Base-by-base conservation (phyloP, 495 filamentous ascomycete genomes). In the Penicillium pancosmium region DNA sequence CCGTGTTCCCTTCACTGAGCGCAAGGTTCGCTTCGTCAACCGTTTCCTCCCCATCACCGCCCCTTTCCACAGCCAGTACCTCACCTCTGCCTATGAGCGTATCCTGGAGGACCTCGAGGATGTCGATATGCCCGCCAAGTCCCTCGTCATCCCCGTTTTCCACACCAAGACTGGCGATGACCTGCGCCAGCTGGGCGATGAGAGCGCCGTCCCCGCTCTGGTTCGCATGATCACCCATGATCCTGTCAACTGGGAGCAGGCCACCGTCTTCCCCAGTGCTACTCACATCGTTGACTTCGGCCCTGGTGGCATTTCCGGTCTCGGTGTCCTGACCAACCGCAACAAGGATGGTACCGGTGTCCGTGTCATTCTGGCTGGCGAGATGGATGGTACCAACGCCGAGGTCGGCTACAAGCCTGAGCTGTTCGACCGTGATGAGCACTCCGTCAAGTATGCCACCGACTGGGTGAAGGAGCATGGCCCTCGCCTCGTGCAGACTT, bases 291-390 rank as follows among this genome's bases (percentile, higher is more conserved):
- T 98, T 59, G 94, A 98, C 74, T 98, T 98, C 62, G 94, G 94
- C 21, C 94, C 94, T 12, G 94, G 94, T 62, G 94, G 94, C 34
- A 93, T 96, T 63, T 97, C 94, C 34, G 94, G 94, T 36, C 87
- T 98, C 48, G 94, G 94, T 57, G 90, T 96, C n/a, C 79, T 98
- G 48, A 98, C 93, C 19, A 96, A 96, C 80, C 89, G 93, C 34
- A 98, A 95, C 82, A 98, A 97, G 78, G 93, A 98, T 64, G 94
- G 94, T 57, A 97, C 92, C 47, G 94, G 94, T 63, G 93, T 98
- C 31, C 91, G 94, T 50, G 90, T 97, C 50, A 95, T 98, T 57
- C 83, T 98, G 56, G 93, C 91, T 27, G 94, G 94, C 41, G 84
- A 92, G 19, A 89, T 98, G 61, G 91, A 92, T 64, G 93, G 94